phyloP scores from a whole-genome alignment of 805 yeast genomes.

The Priceomyces castillae region DNA sequence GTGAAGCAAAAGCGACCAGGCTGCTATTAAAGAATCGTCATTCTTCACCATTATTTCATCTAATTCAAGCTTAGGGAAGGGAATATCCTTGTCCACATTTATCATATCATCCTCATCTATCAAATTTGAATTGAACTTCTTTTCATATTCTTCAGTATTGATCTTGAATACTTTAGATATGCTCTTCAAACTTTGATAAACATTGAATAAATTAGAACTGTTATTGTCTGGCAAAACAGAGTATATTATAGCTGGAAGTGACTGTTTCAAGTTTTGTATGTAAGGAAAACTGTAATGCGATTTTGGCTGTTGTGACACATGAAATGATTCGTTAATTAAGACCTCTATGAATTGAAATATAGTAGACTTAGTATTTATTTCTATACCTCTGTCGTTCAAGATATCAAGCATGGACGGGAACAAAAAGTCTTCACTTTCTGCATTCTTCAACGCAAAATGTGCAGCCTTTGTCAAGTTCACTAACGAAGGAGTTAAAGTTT shows the following conservation, averaged over 20 bases:
- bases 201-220: conserved; percentile 36
- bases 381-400: conserved; percentile 43
- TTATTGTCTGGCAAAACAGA: conserved; percentile 36
- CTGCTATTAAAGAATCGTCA: conserved; percentile 29
- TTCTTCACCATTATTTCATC: conserved; percentile 17
- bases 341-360: conserved; percentile 69
- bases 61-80: conserved; percentile 32
- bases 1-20: conserved; percentile 48
- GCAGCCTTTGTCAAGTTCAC: conserved; percentile 51
- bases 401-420: conserved; percentile 65
- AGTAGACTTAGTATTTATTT: conserved; percentile 62
- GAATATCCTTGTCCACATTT: conserved; percentile 27
- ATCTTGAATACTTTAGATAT: conserved; percentile 36
- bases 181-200: conserved; percentile 32
- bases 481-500: conserved; percentile 61
- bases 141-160: conserved; percentile 24
- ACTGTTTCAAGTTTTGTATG: conserved; percentile 28
- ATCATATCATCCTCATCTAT: conserved; percentile 36
- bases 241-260: conserved; percentile 33
- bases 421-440: conserved; percentile 64
- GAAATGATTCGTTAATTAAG: conserved; percentile 42
- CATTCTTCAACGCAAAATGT: conserved; percentile 53
- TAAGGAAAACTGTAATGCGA: conserved; percentile 38
- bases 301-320: conserved; percentile 33
- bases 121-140: conserved; percentile 27